Evolutionary conservation across 805 yeast species (phyloP), one percentile per base, ranked within the genome.

Genomic region (Lipomyces kockii): DNA sequence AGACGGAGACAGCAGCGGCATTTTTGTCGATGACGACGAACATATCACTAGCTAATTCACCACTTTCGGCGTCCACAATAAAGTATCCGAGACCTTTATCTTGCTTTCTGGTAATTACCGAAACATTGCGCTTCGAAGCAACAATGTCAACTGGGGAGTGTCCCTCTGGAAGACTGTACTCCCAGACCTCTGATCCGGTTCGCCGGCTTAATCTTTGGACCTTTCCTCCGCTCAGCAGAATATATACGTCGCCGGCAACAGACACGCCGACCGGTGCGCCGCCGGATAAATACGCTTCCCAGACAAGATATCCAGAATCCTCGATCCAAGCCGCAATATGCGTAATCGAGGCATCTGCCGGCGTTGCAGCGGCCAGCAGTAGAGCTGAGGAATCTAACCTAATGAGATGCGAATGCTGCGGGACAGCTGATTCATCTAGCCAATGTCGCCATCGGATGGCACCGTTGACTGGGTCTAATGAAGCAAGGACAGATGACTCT

Each of bases 371-470:
- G 3, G 63, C 67, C 49, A 67, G 58, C 9, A 64, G 61, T 8
- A 62, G 59, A 7, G 60, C 46, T 22, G 27, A 11, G 39, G n/a
- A 32, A 25, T 37, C 59, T 54, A 61, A 46, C 34, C 43, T 7
- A 5, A n/a, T 37, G 22, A 65, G 35, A 25, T 58, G 22, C 22
- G 69, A 60, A 29, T 61, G 61, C 37, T 58, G 58, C 37, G 65
- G 54, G 25, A 57, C 55, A 8, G 52, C 54, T 11, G 62, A 12
- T 20, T 54, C 60, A 12, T 43, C 58, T 7, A 70, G 69, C 8
- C 27, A 46, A 14, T 67, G 70, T 35, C 79, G 73, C 80, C 80
- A 78, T 8, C 53, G 8, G 11, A 73, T n/a, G 25, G 58, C 29
- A 20, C 81, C 81, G 34, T 66, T 65, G n/a, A 64, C 27, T 4